Evolutionary conservation across 768 basidiomycete species (phyloP).

Genomic region (Termitomyces sp.): DNA sequence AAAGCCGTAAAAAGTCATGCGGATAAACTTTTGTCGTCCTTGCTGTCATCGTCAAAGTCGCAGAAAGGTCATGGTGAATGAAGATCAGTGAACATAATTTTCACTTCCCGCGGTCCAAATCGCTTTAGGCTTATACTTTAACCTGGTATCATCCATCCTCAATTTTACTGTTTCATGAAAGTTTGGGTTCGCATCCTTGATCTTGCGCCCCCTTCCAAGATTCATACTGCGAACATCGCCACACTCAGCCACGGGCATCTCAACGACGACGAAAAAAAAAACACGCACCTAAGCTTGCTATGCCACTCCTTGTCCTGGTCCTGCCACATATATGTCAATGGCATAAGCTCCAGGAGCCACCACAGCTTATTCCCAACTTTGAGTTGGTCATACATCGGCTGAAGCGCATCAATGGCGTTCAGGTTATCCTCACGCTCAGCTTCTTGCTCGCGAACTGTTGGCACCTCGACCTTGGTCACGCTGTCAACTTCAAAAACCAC

Average conservation of each 20-base stretch:
- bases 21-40: not conserved
- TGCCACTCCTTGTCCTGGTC: slow-evolving; percentile 55
- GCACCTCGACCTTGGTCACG: slow-evolving; percentile 30
- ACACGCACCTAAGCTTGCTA: slow-evolving; percentile 47
- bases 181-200: slow-evolving; percentile 42
- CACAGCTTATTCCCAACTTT: slow-evolving; percentile 37
- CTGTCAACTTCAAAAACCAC: not conserved
- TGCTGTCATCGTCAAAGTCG: not conserved
- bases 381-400: slow-evolving; percentile 54
- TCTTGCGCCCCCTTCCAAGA: slow-evolving; percentile 49
- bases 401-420: slow-evolving; percentile 35
- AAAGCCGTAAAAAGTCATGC: not conserved
- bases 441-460: slow-evolving; percentile 8
- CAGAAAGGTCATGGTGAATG: too few relatives aligned
- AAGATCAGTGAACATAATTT: slow-evolving; percentile 34
- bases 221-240: not conserved
- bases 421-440: slow-evolving; percentile 8
- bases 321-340: slow-evolving; percentile 52
- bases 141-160: slow-evolving; percentile 43
- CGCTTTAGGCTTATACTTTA: slow-evolving; percentile 61
- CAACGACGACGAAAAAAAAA: not conserved
- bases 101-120: slow-evolving; percentile 45
- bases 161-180: slow-evolving; percentile 65
- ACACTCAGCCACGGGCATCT: not conserved
- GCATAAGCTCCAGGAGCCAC: slow-evolving; percentile 75